A percentile compares a stretch with the other conserved stretches of the same genome.
Conservation (phyloP, 2,329 filamentous ascomycete genomes). For the Cryphonectria nitschkei region DNA sequence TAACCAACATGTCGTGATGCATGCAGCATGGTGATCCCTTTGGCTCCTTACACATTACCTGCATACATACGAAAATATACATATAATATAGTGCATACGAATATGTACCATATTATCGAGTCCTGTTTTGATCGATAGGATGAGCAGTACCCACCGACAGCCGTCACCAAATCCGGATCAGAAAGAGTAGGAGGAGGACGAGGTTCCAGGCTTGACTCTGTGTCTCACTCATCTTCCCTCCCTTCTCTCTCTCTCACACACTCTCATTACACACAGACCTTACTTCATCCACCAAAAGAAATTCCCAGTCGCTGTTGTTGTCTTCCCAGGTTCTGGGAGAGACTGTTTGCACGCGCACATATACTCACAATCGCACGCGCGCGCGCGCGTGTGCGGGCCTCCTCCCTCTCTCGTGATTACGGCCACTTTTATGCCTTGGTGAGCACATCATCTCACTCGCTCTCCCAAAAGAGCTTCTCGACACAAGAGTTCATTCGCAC, state of each 20-base stretch:
- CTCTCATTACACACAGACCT: no score
- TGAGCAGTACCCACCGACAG: background rate
- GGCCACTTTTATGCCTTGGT: background rate
- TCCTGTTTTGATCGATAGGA: background rate
- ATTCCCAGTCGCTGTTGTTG: background rate
- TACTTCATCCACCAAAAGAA: background rate
- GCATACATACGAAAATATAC: background rate
- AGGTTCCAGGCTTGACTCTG: background rate
- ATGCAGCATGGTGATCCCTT: conserved; percentile 18
- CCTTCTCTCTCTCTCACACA: no score
- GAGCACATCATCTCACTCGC: background rate
- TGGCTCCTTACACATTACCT: background rate
- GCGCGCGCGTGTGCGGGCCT: no score
- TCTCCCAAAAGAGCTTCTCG: background rate
- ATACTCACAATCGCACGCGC: no score
- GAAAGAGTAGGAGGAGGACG: background rate
- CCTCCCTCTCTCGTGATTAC: background rate
- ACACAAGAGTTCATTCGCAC: no score
- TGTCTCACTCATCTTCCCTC: background rate
- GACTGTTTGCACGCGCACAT: background rate
- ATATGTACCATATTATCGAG: background rate
- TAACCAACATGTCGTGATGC: conserved; percentile 18
- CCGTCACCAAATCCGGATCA: background rate
- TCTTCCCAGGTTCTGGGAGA: no score
- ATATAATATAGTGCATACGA: background rate